Evolutionary conservation across 495 filamentous ascomycete genomes (phyloP), one percentile per base, ranked within the genome.

Genomic region (Penicillium flavigenum): DNA sequence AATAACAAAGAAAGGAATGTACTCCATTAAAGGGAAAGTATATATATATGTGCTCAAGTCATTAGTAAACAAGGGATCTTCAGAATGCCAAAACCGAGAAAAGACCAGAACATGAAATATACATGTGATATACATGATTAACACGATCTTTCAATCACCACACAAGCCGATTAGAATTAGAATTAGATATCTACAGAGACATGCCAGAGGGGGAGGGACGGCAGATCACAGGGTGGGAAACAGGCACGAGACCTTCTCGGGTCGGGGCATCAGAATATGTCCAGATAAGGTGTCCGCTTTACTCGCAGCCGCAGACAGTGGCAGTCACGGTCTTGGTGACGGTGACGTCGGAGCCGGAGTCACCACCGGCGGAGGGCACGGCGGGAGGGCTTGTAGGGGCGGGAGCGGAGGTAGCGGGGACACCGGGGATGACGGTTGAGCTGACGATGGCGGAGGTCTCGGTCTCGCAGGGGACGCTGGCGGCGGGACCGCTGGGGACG

Each of bases 141-240:
- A 38, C 47, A 51, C 27, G 45, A 8, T 31, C 3, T 2, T 5
- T 31, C 26, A 49, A 56, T 56, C 52, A 57, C 51, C 57, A 47
- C 58, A 34, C 56, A 47, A 62, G 60, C 64, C 68, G 63, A 62
- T 61, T 72, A 71, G 64, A 69, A 75, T 73, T 74, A 74, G 39
- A 69, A 74, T 73, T 73, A 72, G 44, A 55, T 73, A 69, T 72
- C 66, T 75, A 76, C 73, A 73, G 60, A 57, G 54, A 64, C 54
- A 64, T 51, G 58, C 61, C 57, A 60, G 26, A 67, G 50, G 41
- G 45, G 39, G 51, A 50, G 27, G 51, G 26, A 32, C 55, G 31
- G 26, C 26, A 47, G 31, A 51, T 17, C 45, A 43, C 26, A 54
- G 12, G 49, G 54, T 43, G 34, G 54, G 43, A 57, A 46, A 22